Conservation (phyloP, 2,329 filamentous ascomycete genomes). For the Pleoardoris graminearum region DNA sequence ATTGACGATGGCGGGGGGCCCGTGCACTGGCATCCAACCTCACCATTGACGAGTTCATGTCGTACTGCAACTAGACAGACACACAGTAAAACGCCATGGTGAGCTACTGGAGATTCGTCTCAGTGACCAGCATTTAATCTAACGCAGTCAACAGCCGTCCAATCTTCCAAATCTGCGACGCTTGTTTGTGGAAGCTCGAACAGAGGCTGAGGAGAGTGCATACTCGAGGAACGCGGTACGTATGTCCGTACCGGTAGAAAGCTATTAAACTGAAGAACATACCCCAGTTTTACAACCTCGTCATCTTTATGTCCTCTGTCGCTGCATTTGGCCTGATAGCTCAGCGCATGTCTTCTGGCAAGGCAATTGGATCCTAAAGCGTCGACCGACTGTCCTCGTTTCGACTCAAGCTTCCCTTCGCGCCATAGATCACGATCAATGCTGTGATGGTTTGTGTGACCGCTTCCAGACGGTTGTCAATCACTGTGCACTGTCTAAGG, state of each 20-base stretch:
- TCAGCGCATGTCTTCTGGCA: slow-evolving; percentile 68
- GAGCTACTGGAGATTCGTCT: too few relatives aligned
- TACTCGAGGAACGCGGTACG: slow-evolving; percentile 90
- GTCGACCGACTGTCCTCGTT: not conserved
- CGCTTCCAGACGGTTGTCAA: too few relatives aligned
- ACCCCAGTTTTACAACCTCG: slow-evolving; percentile 90
- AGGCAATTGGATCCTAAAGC: slow-evolving; percentile 12
- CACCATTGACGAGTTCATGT: not conserved
- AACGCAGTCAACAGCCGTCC: slow-evolving; percentile 63
- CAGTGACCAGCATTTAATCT: too few relatives aligned
- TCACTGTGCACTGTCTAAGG: too few relatives aligned
- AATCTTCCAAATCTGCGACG: slow-evolving; percentile 93
- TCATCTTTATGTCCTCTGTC: slow-evolving; percentile 94
- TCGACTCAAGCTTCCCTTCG: too few relatives aligned
- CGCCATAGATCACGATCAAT: too few relatives aligned
- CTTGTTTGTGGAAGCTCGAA: slow-evolving; percentile 91
- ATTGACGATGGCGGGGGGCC: slow-evolving; percentile 27
- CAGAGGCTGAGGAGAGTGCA: slow-evolving; percentile 90
- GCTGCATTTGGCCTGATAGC: slow-evolving; percentile 92
- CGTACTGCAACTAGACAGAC: not conserved
- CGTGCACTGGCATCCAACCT: slow-evolving; percentile 23
- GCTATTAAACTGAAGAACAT: slow-evolving; percentile 1
- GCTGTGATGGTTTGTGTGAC: too few relatives aligned
- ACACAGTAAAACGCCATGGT: slow-evolving; percentile 4
- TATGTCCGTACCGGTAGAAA: not conserved